Conservation (phyloP, 2,329 filamentous ascomycete genomes). For the Venturia oleaginea region DNA sequence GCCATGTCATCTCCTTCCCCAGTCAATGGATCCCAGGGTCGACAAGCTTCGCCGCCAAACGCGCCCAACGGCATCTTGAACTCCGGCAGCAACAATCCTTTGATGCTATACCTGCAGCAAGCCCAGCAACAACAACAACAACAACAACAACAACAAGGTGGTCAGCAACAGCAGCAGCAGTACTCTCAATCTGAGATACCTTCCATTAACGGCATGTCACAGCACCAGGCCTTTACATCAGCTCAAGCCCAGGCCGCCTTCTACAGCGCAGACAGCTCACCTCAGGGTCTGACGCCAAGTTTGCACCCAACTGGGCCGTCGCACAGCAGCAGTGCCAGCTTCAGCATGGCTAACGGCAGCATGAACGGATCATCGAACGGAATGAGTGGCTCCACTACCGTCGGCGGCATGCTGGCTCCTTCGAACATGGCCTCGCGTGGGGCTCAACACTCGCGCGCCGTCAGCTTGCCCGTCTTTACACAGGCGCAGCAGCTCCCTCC, state of each 20-base stretch:
- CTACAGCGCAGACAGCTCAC: constrained; percentile 48
- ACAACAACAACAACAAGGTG: constrained; percentile 34
- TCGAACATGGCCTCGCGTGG: constrained; percentile 51
- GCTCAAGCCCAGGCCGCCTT: constrained; percentile 80
- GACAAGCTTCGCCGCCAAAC: constrained; percentile 56
- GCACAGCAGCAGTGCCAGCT: constrained; percentile 44
- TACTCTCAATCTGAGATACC: constrained; percentile 31
- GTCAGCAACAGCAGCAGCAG: constrained; percentile 33
- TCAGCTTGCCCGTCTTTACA: constrained; percentile 71
- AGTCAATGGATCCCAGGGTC: constrained; percentile 49
- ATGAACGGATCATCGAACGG: constrained; percentile 22
- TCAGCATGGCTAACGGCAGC: constrained; percentile 38
- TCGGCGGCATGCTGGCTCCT: constrained; percentile 69
- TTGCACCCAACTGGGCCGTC: constrained; percentile 49
- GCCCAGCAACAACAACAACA: constrained; percentile 46
- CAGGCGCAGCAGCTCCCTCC: constrained; percentile 41
- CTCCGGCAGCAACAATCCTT: constrained; percentile 68
- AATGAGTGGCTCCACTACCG: constrained; percentile 52
- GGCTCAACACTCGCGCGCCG: constrained; percentile 65
- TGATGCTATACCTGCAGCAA: constrained; percentile 89
- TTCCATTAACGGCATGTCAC: constrained; percentile 21
- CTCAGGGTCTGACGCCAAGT: constrained; percentile 11
- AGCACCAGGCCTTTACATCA: constrained; percentile 52
- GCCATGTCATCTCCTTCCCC: constrained; percentile 47
- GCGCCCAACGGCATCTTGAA: constrained; percentile 69